Evolutionary conservation across 345 rosid genomes (phyloP), one percentile per base, ranked within the genome.

Genomic region (Salix koriyanagi): DNA sequence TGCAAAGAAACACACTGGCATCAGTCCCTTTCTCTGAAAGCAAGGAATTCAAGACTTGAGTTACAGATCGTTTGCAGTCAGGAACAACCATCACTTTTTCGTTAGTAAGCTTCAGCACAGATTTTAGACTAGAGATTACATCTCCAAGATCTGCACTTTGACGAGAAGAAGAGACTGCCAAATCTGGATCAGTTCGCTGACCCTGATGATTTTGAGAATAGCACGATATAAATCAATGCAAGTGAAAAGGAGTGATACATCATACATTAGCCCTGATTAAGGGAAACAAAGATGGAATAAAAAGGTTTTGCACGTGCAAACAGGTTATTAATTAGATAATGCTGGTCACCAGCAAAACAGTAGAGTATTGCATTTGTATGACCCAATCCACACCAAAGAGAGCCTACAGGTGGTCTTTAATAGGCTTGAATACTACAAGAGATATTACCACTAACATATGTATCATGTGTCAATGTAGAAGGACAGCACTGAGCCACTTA

Each of bases 21-120:
- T 92, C 98, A 36, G 97, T 93, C 56, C 97, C 95, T 80, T 91
- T 96, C 82, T 96, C 99, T 13, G 97, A 92, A 52, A 96, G 93
- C 83, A 93, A 86, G 52, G 85, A 78, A 85, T 96, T 96, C 84
- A 96, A 85, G 50, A 88, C 86, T 79, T 90, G 98, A 73, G 91
- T 88, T 30, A 90, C 87, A 28, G 89, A 81, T 80, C 94, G 87
- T 84, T 96, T 96, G 92, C 98, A 93, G 11, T 96, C 99, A 3
- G 88, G 79, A 75, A 91, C 88, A 73, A 86, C 87, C 99, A 96
- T 93, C 84, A 92, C 98, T 76, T 85, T 90, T 79, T 96, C 98
- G 71, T 85, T 88, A 60, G 92, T 88, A 79, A 96, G 96, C 83
- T 88, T 88, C 89, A 96, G 74, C 69, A 91, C 97, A 48, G 94